These are phyloP conservation scores for Pseudopyricularia cyperi DNA, from an alignment of 2,329 filamentous ascomycete genomes.

Conservation along the genomic window DNA sequence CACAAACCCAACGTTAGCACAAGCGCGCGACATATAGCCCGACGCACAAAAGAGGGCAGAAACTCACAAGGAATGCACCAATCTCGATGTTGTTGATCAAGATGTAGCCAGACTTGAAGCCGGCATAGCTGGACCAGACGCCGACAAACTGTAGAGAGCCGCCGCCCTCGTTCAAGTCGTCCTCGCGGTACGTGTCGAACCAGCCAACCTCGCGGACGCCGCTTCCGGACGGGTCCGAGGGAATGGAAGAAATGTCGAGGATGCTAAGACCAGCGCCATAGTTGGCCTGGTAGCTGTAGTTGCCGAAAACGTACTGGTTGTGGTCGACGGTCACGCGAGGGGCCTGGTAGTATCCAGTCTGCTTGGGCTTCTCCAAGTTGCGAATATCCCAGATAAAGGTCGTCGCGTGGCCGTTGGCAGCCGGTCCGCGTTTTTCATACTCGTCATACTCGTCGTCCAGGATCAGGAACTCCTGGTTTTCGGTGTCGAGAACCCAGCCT, in stretches of 20 bases:
- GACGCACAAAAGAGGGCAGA: not conserved
- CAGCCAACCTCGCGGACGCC: slow-evolving; percentile 27
- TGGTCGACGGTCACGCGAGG: slow-evolving; percentile 25
- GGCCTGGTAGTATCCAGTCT: slow-evolving; percentile 26
- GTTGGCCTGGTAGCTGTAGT: slow-evolving; percentile 29
- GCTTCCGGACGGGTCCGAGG: slow-evolving; percentile 20
- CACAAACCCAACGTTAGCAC: not conserved
- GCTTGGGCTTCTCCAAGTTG: slow-evolving; percentile 24
- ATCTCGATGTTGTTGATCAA: slow-evolving; percentile 36
- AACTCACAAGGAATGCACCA: slow-evolving; percentile 21
- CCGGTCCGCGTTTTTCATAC: slow-evolving; percentile 12
- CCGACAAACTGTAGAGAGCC: slow-evolving; percentile 22
- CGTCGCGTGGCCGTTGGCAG: slow-evolving; percentile 24
- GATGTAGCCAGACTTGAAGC: slow-evolving; percentile 22
- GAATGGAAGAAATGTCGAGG: slow-evolving; percentile 18
- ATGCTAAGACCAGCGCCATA: slow-evolving; percentile 29
- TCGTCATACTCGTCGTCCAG: slow-evolving; percentile 41
- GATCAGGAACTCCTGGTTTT: slow-evolving; percentile 30
- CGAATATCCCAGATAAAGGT: slow-evolving; percentile 36
- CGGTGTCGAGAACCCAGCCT: slow-evolving; percentile 33
- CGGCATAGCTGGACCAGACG: slow-evolving; percentile 30
- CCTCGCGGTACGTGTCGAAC: slow-evolving; percentile 34
- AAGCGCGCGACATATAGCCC: not conserved
- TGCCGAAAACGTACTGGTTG: slow-evolving; percentile 29
- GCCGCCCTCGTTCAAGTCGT: slow-evolving; percentile 23